These are phyloP conservation scores for Sesbania bispinosa DNA, from an alignment of 306 rosid genomes.

Conservation along the genomic window DNA sequence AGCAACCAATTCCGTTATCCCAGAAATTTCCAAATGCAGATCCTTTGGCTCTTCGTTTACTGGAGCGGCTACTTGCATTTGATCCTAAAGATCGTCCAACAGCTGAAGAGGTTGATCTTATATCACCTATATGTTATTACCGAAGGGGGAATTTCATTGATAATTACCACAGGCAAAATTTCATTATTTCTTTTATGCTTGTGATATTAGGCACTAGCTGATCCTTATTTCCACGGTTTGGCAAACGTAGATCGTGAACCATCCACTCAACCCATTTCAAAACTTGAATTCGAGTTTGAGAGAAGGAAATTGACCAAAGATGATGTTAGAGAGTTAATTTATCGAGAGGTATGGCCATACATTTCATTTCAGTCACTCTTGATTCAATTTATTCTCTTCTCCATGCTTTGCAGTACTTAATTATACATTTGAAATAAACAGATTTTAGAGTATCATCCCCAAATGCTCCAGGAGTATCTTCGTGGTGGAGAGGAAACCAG, in stretches of 20 bases:
- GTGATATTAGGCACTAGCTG: constrained; percentile 67
- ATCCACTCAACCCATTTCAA: constrained; percentile 86
- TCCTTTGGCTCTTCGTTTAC: constrained; percentile 75
- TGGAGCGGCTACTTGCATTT: constrained; percentile 85
- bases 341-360: constrained; percentile 68
- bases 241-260: constrained; percentile 86
- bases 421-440: constrained; percentile 37
- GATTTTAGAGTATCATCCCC: constrained; percentile 99
- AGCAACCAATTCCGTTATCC: constrained; percentile 72
- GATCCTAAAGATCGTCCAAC: constrained; percentile 96
- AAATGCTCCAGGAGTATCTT: constrained; percentile 93
- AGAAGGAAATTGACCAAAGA: constrained; percentile 85
- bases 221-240: constrained; percentile 85
- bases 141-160: neutral
- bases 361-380: constrained; percentile 15
- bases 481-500: constrained; percentile 93
- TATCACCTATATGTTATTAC: neutral
- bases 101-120: constrained; percentile 77
- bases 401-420: constrained; percentile 8
- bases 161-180: neutral
- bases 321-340: constrained; percentile 94
- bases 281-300: constrained; percentile 98
- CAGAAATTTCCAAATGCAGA: constrained; percentile 79
- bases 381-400: constrained; percentile 19
- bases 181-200: constrained; percentile 18